phyloP scores from a whole-genome alignment of 2,329 filamentous ascomycete genomes.

The Phialophora verrucosa region DNA sequence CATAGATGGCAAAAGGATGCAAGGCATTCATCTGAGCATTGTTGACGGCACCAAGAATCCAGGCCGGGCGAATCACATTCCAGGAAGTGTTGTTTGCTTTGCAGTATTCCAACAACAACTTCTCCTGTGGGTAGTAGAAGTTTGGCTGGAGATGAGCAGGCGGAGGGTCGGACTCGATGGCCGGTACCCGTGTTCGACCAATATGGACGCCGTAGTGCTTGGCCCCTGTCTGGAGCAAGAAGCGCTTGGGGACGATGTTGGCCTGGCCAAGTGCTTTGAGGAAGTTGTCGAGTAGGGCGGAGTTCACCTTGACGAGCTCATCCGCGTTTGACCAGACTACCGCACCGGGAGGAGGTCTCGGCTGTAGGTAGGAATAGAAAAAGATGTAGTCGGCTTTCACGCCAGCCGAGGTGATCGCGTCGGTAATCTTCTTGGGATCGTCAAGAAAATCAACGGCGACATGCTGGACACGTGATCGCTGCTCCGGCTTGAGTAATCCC shows the following conservation, averaged over 20 bases:
- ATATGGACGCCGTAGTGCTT: slow-evolving; percentile 61
- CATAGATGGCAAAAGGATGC: slow-evolving; percentile 58
- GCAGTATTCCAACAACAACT: slow-evolving; percentile 54
- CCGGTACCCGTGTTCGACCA: slow-evolving; percentile 52
- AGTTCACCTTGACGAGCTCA: slow-evolving; percentile 57
- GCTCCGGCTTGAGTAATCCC: slow-evolving; percentile 45
- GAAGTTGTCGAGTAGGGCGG: slow-evolving; percentile 56
- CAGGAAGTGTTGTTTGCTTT: slow-evolving; percentile 47
- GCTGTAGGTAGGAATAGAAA: slow-evolving; percentile 63
- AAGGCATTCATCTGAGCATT: slow-evolving; percentile 54
- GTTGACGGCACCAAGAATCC: slow-evolving; percentile 51
- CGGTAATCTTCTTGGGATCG: slow-evolving; percentile 42
- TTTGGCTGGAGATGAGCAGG: slow-evolving; percentile 53
- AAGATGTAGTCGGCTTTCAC: slow-evolving; percentile 53
- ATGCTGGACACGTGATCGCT: slow-evolving; percentile 50
- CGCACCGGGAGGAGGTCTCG: slow-evolving; percentile 52
- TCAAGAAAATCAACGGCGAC: slow-evolving; percentile 48
- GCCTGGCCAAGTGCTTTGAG: slow-evolving; percentile 51
- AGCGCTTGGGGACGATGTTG: slow-evolving; percentile 52
- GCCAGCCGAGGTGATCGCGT: slow-evolving; percentile 33
- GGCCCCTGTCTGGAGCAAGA: slow-evolving; percentile 59
- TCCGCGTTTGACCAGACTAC: slow-evolving; percentile 58
- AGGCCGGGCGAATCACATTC: slow-evolving; percentile 57
- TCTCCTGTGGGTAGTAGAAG: slow-evolving; percentile 63
- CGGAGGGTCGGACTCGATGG: slow-evolving; percentile 55